Evolutionary conservation across 1,284 basidiomycete genomes (phyloP).

Genomic region (Heterobasidion parviporum): DNA sequence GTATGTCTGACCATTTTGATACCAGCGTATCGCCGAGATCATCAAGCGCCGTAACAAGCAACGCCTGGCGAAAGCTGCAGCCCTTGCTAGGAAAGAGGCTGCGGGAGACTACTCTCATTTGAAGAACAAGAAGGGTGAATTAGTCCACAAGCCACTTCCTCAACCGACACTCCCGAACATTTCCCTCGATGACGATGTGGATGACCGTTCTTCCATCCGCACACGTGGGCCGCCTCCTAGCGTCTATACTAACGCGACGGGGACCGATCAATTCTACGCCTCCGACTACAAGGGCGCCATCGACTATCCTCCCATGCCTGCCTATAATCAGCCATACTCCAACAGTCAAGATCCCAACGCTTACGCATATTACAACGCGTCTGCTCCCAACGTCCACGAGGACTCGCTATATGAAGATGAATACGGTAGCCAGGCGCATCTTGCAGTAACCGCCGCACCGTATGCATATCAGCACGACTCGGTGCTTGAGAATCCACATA

Average conservation of each 20-base stretch:
- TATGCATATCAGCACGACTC: conserved; percentile 31
- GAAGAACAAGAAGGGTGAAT: conserved; percentile 89
- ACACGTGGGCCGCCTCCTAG: conserved; percentile 50
- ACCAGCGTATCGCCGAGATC: conserved; percentile 81
- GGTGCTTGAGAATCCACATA: not conserved
- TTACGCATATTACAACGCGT: conserved; percentile 47
- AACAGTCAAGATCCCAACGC: conserved; percentile 35
- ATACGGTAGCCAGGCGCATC: conserved; percentile 50
- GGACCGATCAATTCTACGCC: conserved; percentile 33
- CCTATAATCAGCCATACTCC: conserved; percentile 50
- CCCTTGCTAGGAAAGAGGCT: conserved; percentile 85
- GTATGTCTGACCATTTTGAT: conserved; percentile 2
- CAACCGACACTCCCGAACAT: conserved; percentile 95
- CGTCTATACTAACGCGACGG: conserved; percentile 35
- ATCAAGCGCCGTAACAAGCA: conserved; percentile 90
- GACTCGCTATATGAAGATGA: conserved; percentile 55
- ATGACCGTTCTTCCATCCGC: conserved; percentile 51
- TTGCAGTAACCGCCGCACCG: conserved; percentile 46
- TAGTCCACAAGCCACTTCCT: conserved; percentile 77
- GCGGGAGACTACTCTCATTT: conserved; percentile 84
- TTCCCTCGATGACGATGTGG: conserved; percentile 73
- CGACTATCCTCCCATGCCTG: conserved; percentile 58
- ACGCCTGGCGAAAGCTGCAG: conserved; percentile 75
- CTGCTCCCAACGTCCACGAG: conserved; percentile 41
- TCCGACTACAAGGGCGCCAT: conserved; percentile 35